These are phyloP conservation scores for Pinus tabuliformis DNA, from an alignment of 75 land plant genomes.

Conservation along the genomic window DNA sequence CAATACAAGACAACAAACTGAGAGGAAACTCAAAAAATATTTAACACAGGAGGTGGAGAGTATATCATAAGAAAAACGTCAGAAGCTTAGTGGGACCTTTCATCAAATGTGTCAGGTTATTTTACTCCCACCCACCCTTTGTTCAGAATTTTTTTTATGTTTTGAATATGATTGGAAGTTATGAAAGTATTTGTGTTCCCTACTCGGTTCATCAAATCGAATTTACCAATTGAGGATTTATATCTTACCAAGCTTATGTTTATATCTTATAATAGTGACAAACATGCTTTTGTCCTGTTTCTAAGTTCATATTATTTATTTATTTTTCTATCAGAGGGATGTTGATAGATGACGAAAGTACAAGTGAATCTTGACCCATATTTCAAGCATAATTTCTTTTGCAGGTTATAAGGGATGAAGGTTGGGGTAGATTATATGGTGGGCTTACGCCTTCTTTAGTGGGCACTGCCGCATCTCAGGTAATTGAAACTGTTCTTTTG, in stretches of 20 bases:
- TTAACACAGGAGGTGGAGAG: conserved; percentile 6
- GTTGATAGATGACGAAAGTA: background rate
- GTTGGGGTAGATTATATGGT: conserved; percentile 91
- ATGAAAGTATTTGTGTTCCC: background rate
- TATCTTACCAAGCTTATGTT: background rate
- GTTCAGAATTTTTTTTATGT: background rate
- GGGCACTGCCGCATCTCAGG: conserved; percentile 96
- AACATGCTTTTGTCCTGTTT: too few relatives aligned
- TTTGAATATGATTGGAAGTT: background rate
- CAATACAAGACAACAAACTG: conserved; percentile 94
- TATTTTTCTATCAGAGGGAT: background rate
- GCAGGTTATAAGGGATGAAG: conserved; percentile 84
- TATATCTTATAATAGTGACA: background rate
- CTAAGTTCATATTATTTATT: background rate
- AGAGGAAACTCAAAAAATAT: conserved; percentile 45
- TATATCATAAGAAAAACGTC: conserved; percentile 23
- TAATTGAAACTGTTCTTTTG: conserved; percentile 11
- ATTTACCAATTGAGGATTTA: too few relatives aligned
- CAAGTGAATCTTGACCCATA: background rate
- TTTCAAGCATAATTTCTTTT: background rate
- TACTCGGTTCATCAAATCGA: background rate
- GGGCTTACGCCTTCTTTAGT: too few relatives aligned
- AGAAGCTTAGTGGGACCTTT: conserved; percentile 45
- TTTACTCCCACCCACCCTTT: conserved; percentile 1
- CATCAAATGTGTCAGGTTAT: conserved; percentile 63